Percentiles rank a stretch among this genome's conserved stretches.
These are phyloP conservation scores for Mycena alexandri DNA, from an alignment of 768 basidiomycete genomes.

Conservation along the genomic window DNA sequence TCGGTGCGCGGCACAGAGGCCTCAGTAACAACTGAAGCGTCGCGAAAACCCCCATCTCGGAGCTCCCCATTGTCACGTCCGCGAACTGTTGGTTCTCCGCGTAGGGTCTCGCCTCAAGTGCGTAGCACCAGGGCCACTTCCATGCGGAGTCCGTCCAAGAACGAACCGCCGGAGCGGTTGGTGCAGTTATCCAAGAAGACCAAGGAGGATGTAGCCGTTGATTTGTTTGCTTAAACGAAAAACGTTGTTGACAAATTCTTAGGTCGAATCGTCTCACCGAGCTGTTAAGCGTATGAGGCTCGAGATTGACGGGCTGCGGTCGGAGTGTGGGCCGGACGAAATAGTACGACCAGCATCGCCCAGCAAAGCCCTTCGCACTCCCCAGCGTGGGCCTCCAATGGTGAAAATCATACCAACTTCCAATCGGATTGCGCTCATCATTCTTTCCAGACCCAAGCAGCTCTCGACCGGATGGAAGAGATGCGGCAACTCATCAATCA, in stretches of 20 bases:
- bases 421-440: conserved; percentile 12
- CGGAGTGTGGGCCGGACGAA: conserved; percentile 47
- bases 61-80: conserved; percentile 67
- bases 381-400: conserved; percentile 58
- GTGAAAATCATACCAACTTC: conserved; percentile 47
- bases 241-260: conserved; percentile 15
- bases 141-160: conserved; percentile 43
- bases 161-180: conserved; percentile 60
- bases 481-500: conserved; percentile 81
- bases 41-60: conserved; percentile 58
- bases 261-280: conserved; percentile 81
- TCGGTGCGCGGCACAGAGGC: conserved; percentile 65
- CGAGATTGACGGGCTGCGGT: conserved; percentile 67
- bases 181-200: conserved; percentile 65
- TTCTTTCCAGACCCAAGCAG: conserved; percentile 71
- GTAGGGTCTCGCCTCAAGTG: conserved; percentile 67
- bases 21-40: conserved; percentile 52
- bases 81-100: conserved; percentile 61
- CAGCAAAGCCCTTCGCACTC: conserved; percentile 64
- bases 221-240: not conserved
- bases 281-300: conserved; percentile 82
- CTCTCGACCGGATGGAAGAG: conserved; percentile 84
- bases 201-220: conserved; percentile 72
- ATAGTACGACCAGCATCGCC: conserved; percentile 68
- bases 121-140: conserved; percentile 53